Percentiles rank a stretch among this genome's conserved stretches.
phyloP scores from a whole-genome alignment of 75 land plant species.

The Larix kaempferi region DNA sequence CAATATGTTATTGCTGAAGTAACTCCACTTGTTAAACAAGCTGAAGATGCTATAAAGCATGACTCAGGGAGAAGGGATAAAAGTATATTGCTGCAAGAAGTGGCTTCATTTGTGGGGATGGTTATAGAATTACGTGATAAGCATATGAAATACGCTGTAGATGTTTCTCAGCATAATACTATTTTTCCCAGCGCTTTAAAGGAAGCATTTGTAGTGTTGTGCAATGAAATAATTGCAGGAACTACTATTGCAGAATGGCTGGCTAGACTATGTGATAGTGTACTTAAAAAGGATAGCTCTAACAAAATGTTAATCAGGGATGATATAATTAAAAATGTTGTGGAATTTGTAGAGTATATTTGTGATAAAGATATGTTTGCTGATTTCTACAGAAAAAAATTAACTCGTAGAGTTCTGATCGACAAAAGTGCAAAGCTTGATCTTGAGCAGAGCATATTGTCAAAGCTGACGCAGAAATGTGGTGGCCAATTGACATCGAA shows the following conservation, averaged over 20 bases:
- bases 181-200: conserved; percentile 83
- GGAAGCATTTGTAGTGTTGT: conserved; percentile 86
- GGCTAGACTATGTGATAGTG: conserved; percentile 83
- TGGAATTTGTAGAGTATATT: conserved; percentile 79
- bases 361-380: conserved; percentile 97
- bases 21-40: conserved; percentile 75
- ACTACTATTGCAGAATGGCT: conserved; percentile 82
- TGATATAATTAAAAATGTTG: conserved; percentile 87
- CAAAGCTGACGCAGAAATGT: background rate
- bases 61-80: conserved; percentile 31
- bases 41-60: conserved; percentile 61
- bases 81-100: conserved; percentile 27
- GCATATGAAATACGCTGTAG: conserved; percentile 70
- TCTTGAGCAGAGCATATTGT: background rate
- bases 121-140: conserved; percentile 89
- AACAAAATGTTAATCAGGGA: no score
- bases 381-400: conserved; percentile 75
- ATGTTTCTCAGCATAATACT: conserved; percentile 67
- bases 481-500: background rate
- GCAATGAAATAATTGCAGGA: conserved; percentile 84
- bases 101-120: conserved; percentile 57
- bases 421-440: background rate
- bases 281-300: conserved; percentile 75
- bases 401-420: background rate
- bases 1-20: conserved; percentile 92